Base-by-base conservation (phyloP, 1,284 basidiomycete genomes). In the Cerrena zonata region DNA sequence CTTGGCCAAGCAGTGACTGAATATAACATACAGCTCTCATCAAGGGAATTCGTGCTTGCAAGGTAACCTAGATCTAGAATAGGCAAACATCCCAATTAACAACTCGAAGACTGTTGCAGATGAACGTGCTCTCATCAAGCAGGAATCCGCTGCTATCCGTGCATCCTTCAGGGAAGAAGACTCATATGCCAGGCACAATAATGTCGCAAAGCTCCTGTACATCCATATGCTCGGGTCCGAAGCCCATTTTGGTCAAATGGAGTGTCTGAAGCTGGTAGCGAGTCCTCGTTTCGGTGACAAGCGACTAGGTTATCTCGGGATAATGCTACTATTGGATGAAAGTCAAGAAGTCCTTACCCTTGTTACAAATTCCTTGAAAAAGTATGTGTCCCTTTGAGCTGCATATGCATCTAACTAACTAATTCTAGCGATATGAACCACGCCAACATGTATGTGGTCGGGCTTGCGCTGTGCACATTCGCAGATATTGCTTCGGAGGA, bases 201-300 rank as follows among this genome's bases (percentile, higher is more conserved):
- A 96, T 73, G 89, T 99, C 65, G 94, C 95, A 53, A 99, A 99
- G 69, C 81, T 99, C 21, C 84, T 99, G 56, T 99, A 99, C 75
- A 99, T 99, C 69, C 94, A 99, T 70, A 99, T 99, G 96, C 87
- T 99, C 22, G 96, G 96, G 52, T 98, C 96, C 53, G 94, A 95
- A 2, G 96, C 96, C 25, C 96, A 99, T 69, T 99, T 98, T 65
- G 96, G 96, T 46, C 96, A 99, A 77, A 98, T 99, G 68, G 96
- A 99, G 76, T 99, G 96, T 72, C 78, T 99, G 58, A 99, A 99
- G 72, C 86, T 99, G 48, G 96, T 99, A 41, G 96, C 96, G n/a
- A 93, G 92, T 59, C 93, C 96, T 12, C 78, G 94, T 50, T 99
- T 99, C 72, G 83, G 89, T 44, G 96, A 99, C 76, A 99, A 99